Conservation (phyloP, 1,284 basidiomycete genomes). For the Pascua sp. region DNA sequence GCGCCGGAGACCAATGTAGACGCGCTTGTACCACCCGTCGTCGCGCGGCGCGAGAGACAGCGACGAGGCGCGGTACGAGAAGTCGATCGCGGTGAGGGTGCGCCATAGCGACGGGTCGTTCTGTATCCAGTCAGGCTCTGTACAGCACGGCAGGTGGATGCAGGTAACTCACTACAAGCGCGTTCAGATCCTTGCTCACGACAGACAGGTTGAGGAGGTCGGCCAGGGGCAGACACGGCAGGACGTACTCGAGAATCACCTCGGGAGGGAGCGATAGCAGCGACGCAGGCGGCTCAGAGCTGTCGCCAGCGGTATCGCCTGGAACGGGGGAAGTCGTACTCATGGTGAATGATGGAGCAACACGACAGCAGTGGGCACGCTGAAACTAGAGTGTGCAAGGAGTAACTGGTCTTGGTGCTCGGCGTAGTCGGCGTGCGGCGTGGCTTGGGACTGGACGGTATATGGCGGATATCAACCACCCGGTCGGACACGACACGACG, state of each 20-base stretch:
- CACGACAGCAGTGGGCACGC: too few species aligned
- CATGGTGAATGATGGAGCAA: too few species aligned
- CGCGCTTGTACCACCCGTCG: constrained; percentile 65
- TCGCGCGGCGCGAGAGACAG: constrained; percentile 20
- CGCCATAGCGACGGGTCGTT: constrained; percentile 79
- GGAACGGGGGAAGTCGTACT: too few species aligned
- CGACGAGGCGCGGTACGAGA: constrained; percentile 62
- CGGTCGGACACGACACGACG: too few species aligned
- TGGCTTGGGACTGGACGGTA: too few species aligned
- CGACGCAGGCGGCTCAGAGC: too few species aligned
- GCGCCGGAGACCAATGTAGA: constrained; percentile 65
- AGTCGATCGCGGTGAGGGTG: constrained; percentile 65
- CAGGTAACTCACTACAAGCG: constrained; percentile 27
- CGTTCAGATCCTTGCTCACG: constrained; percentile 26
- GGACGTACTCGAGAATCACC: constrained; percentile 66
- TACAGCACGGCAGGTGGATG: constrained; percentile 59
- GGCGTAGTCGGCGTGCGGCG: too few species aligned
- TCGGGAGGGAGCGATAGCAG: constrained; percentile 52
- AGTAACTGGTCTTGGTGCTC: too few species aligned
- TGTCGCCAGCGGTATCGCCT: too few species aligned
- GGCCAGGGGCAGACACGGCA: constrained; percentile 59
- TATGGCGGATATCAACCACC: too few species aligned
- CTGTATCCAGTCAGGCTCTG: constrained; percentile 36
- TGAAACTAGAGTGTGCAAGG: too few species aligned
- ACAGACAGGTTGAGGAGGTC: constrained; percentile 59